Conservation (phyloP, 768 basidiomycete species). For the Hericium rajendrae region DNA sequence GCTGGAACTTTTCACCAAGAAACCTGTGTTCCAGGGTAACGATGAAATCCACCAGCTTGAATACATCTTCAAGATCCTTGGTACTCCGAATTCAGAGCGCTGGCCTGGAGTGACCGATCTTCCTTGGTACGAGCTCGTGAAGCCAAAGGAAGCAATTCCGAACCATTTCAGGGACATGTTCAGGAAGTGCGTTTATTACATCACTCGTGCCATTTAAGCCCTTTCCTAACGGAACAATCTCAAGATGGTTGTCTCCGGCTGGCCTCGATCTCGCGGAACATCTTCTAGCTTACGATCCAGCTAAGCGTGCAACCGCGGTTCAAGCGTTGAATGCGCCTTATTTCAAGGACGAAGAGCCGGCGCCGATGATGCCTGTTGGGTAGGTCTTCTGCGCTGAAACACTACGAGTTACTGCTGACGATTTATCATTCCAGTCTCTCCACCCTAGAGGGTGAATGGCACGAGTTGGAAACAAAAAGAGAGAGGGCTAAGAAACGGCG, state of each 20-base stretch:
- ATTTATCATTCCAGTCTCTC: slow-evolving; percentile 42
- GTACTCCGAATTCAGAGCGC: slow-evolving; percentile 69
- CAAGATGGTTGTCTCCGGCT: slow-evolving; percentile 78
- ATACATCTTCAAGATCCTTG: slow-evolving; percentile 83
- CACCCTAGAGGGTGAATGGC: slow-evolving; percentile 89
- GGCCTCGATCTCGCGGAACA: slow-evolving; percentile 82
- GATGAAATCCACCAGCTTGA: slow-evolving; percentile 98
- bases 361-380: slow-evolving; percentile 67
- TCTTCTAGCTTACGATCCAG: slow-evolving; percentile 75
- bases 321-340: slow-evolving; percentile 80
- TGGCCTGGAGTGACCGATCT: slow-evolving; percentile 80
- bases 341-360: slow-evolving; percentile 74
- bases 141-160: slow-evolving; percentile 65
- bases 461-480: slow-evolving; percentile 91
- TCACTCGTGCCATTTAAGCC: background rate
- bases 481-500: slow-evolving; percentile 77
- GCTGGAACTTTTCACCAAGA: slow-evolving; percentile 92
- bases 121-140: slow-evolving; percentile 99
- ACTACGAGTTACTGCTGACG: background rate
- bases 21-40: slow-evolving; percentile 94
- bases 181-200: slow-evolving; percentile 49
- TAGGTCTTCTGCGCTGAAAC: slow-evolving; percentile 21
- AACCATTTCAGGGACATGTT: slow-evolving; percentile 82
- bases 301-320: slow-evolving; percentile 60
- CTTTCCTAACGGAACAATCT: too few relatives aligned